Percentiles rank a stretch among this genome's conserved stretches.
phyloP scores from a whole-genome alignment of 345 rosid species.

The Lepidium sativum region DNA sequence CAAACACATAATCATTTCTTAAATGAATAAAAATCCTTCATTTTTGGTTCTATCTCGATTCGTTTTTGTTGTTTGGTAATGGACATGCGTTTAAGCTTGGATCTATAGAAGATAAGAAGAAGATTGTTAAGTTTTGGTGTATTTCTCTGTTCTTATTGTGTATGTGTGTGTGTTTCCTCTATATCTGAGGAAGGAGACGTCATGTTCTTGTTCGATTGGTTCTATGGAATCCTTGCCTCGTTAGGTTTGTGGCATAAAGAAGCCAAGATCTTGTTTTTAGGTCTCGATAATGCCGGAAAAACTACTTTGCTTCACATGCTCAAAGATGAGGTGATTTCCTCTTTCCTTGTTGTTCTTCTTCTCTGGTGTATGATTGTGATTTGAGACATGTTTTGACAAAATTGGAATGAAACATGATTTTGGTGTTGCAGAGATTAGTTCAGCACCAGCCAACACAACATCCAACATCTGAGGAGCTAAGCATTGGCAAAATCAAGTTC shows the following conservation, averaged over 20 bases:
- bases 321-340: constrained; percentile 65
- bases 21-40: background rate
- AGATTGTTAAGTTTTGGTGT: background rate
- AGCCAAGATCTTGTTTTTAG: constrained; percentile 85
- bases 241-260: constrained; percentile 88
- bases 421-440: constrained; percentile 53
- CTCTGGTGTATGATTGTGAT: background rate
- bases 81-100: background rate
- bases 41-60: background rate
- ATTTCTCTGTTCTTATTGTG: background rate
- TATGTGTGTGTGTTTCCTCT: background rate
- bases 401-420: background rate
- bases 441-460: constrained; percentile 80
- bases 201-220: constrained; percentile 87
- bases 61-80: background rate
- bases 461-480: constrained; percentile 72
- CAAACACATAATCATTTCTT: background rate
- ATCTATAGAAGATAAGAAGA: background rate
- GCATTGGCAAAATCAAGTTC: constrained; percentile 76
- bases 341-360: no score
- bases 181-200: constrained; percentile 9
- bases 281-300: constrained; percentile 94
- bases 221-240: constrained; percentile 74
- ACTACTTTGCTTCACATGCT: constrained; percentile 96
- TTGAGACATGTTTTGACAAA: background rate